A percentile compares a stretch with the other conserved stretches of the same genome.
Evolutionary conservation across 768 basidiomycete species (phyloP).

Genomic region (Naganishia kalamii): DNA sequence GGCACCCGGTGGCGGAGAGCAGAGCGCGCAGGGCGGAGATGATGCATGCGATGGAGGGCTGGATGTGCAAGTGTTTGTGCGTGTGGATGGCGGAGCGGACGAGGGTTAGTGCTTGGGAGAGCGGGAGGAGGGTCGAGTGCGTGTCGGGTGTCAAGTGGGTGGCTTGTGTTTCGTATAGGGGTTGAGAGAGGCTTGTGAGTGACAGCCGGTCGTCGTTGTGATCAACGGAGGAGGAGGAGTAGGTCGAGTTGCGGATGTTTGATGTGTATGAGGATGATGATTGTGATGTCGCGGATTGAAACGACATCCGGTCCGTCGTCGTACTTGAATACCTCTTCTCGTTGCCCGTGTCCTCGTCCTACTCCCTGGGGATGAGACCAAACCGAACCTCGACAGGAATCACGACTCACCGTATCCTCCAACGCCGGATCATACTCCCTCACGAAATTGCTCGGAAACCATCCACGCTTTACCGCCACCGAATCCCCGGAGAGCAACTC

Average conservation of each 20-base stretch:
- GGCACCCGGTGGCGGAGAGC: slow-evolving; percentile 71
- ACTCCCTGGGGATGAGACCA: neutral
- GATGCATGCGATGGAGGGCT: slow-evolving; percentile 87
- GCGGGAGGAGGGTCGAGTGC: slow-evolving; percentile 72
- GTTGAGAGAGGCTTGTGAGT: neutral
- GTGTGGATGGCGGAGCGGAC: slow-evolving; percentile 75
- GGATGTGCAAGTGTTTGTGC: slow-evolving; percentile 75
- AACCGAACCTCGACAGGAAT: too few species aligned
- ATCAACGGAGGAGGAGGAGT: neutral
- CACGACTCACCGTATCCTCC: slow-evolving; percentile 17
- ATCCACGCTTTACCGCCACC: slow-evolving; percentile 59
- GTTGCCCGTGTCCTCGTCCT: neutral
- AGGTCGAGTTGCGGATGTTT: neutral
- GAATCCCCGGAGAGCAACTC: slow-evolving; percentile 52
- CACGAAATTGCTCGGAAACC: slow-evolving; percentile 97
- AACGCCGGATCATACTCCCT: slow-evolving; percentile 26
- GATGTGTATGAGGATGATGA: slow-evolving; percentile 1
- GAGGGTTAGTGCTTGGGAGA: slow-evolving; percentile 76
- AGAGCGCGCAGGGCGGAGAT: slow-evolving; percentile 88
- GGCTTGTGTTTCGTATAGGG: neutral
- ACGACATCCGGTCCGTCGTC: slow-evolving; percentile 19
- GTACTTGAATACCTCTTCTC: slow-evolving; percentile 1
- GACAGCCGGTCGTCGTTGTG: neutral
- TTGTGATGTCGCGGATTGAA: slow-evolving; percentile 17
- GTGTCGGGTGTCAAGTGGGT: too few species aligned